These are phyloP conservation scores for Vitis hybrid DNA, from an alignment of 177 flowering plant genomes.

Conservation along the genomic window DNA sequence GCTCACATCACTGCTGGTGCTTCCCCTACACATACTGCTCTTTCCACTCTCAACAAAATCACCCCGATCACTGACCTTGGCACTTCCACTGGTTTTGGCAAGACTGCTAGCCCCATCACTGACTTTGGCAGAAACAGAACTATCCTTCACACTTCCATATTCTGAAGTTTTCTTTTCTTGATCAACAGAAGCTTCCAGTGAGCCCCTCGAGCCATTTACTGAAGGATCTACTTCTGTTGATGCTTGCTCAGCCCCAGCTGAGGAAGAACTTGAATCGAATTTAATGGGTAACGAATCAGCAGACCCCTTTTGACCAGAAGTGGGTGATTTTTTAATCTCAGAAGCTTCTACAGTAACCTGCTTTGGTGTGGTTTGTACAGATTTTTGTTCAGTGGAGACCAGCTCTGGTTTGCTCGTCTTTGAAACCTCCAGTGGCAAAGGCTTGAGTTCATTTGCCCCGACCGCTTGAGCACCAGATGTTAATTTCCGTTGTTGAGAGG, in stretches of 20 bases:
- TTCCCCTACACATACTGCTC: slow-evolving; percentile 84
- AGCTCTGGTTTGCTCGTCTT: slow-evolving; percentile 34
- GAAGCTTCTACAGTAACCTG: slow-evolving; percentile 20
- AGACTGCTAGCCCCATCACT: slow-evolving; percentile 70
- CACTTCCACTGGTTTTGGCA: slow-evolving; percentile 68
- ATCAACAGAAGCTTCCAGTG: slow-evolving; percentile 38
- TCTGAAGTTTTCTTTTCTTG: slow-evolving; percentile 61
- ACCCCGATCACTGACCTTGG: slow-evolving; percentile 61
- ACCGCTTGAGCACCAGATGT: slow-evolving; percentile 18
- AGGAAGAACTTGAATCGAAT: slow-evolving; percentile 24
- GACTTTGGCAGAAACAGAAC: slow-evolving; percentile 69
- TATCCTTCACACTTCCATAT: slow-evolving; percentile 47
- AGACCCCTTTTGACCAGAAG: slow-evolving; percentile 22
- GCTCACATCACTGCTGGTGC: slow-evolving; percentile 84
- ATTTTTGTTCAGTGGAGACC: slow-evolving; percentile 26
- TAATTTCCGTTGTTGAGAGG: slow-evolving; percentile 30
- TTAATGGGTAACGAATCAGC: slow-evolving; percentile 26
- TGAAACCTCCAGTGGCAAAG: slow-evolving; percentile 28
- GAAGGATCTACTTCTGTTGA: slow-evolving; percentile 23
- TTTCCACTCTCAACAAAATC: slow-evolving; percentile 76
- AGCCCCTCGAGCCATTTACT: slow-evolving; percentile 27
- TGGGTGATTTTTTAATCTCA: slow-evolving; percentile 23
- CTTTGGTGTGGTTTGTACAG: slow-evolving; percentile 21
- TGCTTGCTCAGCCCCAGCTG: slow-evolving; percentile 22
- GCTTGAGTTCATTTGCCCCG: slow-evolving; percentile 26